Percentiles rank a stretch among this genome's conserved stretches.
These are phyloP conservation scores for Syzygium malaccense DNA, from an alignment of 441 rosid species.

Conservation along the genomic window DNA sequence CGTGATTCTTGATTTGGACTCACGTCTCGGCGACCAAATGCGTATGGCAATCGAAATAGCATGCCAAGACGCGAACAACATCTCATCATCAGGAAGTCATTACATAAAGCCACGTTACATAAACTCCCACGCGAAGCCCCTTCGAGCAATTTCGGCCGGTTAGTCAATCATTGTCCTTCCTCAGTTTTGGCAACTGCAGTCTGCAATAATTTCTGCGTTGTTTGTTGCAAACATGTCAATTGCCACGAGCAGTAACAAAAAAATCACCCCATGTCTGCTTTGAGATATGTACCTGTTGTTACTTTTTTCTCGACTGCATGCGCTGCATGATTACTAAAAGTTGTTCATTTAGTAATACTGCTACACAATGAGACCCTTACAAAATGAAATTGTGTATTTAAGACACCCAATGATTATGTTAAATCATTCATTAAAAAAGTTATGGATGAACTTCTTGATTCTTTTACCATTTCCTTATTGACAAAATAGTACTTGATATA, in stretches of 20 bases:
- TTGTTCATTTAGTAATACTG: neutral
- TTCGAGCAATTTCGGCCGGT: constrained; percentile 27
- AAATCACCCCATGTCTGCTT: neutral
- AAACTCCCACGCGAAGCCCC: constrained; percentile 20
- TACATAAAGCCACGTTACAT: constrained; percentile 21
- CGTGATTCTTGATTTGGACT: constrained; percentile 29
- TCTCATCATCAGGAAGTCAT: neutral
- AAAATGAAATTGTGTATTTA: neutral
- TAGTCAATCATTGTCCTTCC: neutral
- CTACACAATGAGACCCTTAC: neutral
- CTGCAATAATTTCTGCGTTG: neutral
- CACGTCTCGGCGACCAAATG: constrained; percentile 25
- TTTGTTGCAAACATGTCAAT: neutral
- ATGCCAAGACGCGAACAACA: constrained; percentile 15
- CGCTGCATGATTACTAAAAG: neutral
- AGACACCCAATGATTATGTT: neutral
- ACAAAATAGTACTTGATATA: neutral
- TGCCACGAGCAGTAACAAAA: neutral
- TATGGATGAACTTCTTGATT: neutral
- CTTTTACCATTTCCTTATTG: neutral
- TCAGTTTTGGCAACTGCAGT: neutral
- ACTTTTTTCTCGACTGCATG: neutral
- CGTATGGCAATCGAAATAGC: constrained; percentile 35
- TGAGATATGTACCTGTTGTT: neutral
- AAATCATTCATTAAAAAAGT: neutral